Evolutionary conservation across 176 grass and related monocot species (phyloP).

Genomic region (Triticum turgidum): DNA sequence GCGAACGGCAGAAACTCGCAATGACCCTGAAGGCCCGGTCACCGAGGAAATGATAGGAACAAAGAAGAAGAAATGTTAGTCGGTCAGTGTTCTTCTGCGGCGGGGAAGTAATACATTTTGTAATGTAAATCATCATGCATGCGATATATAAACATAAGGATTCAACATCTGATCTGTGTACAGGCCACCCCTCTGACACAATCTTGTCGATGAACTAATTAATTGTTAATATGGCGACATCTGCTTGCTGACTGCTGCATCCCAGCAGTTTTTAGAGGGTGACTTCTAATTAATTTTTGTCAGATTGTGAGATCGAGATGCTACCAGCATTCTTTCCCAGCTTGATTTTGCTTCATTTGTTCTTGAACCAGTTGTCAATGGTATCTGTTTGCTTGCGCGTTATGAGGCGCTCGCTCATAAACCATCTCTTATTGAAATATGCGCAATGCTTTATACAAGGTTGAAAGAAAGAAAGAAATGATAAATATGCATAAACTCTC

Average conservation of each 20-base stretch:
- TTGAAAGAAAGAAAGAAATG: neutral
- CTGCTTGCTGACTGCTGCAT: neutral
- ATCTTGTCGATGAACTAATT: neutral
- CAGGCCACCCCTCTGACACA: neutral
- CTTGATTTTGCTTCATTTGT: neutral
- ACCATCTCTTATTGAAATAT: neutral
- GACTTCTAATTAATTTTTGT: neutral
- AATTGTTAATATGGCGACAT: neutral
- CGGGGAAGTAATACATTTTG: constrained; percentile 6
- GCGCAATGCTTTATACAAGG: neutral
- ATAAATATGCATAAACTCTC: no score
- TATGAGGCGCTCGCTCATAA: neutral
- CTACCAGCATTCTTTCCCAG: neutral
- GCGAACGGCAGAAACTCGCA: constrained; percentile 81
- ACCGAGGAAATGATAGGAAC: constrained; percentile 46
- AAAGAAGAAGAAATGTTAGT: neutral
- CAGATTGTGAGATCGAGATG: neutral
- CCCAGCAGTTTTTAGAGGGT: neutral
- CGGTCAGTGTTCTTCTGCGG: neutral
- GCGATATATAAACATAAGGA: neutral
- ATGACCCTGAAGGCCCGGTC: constrained; percentile 67
- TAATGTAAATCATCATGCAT: constrained; percentile 38
- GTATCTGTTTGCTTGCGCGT: neutral
- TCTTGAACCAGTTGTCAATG: neutral
- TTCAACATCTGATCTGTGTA: neutral